phyloP scores from a whole-genome alignment of 78 protist species.

The Paulinella micropora region DNA sequence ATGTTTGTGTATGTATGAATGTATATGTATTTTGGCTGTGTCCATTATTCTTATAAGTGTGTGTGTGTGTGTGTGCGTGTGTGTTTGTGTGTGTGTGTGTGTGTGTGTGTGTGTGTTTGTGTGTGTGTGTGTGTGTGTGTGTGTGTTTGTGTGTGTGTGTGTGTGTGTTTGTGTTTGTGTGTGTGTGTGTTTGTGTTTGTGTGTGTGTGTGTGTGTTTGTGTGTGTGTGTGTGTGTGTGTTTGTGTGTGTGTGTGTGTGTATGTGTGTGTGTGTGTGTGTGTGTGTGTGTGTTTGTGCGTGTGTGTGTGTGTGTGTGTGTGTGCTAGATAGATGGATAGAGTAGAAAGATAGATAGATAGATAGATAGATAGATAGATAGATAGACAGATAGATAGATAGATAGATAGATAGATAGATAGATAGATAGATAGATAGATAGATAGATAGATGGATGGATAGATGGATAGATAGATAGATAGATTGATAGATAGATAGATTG shows the following conservation, averaged over 20 bases:
- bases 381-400: background rate
- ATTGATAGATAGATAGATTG: too few species aligned
- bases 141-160: background rate
- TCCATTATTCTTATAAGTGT: background rate
- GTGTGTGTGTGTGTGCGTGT: background rate
- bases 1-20: background rate
- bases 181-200: slow-evolving; percentile 54
- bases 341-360: background rate
- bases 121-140: slow-evolving; percentile 56
- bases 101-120: background rate
- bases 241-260: background rate
- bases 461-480: too few species aligned
- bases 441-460: too few species aligned
- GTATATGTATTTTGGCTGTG: background rate
- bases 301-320: slow-evolving; percentile 56
- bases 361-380: background rate
- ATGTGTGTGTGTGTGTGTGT: background rate
- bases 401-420: background rate
- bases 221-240: background rate
- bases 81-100: background rate
- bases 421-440: background rate
- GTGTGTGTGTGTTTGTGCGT: background rate
- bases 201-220: background rate
- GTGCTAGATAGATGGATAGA: background rate
- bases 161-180: background rate